phyloP scores from a whole-genome alignment of 1,139 yeast species.

The Hemisphaericaspora xylofermentans region DNA sequence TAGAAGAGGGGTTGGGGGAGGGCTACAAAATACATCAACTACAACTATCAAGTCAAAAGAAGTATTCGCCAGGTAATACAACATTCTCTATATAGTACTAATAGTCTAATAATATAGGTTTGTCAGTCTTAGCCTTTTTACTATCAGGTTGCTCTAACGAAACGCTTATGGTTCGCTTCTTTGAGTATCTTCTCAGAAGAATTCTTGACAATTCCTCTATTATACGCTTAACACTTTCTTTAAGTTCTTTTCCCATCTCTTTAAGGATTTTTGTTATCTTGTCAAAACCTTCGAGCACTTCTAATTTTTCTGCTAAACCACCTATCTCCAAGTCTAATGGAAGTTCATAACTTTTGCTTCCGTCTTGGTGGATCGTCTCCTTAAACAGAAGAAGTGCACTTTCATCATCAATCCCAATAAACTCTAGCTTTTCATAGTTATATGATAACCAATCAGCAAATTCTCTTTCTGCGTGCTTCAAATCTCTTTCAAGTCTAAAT shows the following conservation, averaged over 20 bases:
- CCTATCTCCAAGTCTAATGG: constrained; percentile 2
- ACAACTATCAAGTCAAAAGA: no score
- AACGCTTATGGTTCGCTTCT: constrained; percentile 9
- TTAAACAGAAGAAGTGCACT: neutral
- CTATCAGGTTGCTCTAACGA: constrained; percentile 7
- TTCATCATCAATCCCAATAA: constrained; percentile 4
- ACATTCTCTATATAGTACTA: constrained; percentile 4
- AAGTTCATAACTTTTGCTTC: constrained; percentile 2
- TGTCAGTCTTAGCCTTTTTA: constrained; percentile 10
- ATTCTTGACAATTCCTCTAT: constrained; percentile 6
- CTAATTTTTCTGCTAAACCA: constrained; percentile 3
- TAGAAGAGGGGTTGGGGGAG: no score
- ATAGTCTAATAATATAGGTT: constrained; percentile 16
- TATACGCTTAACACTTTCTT: constrained; percentile 2
- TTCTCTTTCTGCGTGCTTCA: constrained; percentile 11
- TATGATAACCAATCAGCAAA: constrained; percentile 21
- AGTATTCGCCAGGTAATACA: no score
- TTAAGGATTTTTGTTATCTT: neutral
- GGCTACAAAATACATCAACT: no score
- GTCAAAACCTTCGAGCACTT: constrained; percentile 2
- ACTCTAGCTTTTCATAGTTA: constrained; percentile 10
- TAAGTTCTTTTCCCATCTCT: neutral
- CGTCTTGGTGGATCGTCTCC: neutral
- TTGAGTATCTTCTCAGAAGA: constrained; percentile 7
- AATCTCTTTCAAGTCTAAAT: constrained; percentile 13